Evolutionary conservation across 78 protist genomes (phyloP).

Genomic region (Cavenderia fasciculata): DNA sequence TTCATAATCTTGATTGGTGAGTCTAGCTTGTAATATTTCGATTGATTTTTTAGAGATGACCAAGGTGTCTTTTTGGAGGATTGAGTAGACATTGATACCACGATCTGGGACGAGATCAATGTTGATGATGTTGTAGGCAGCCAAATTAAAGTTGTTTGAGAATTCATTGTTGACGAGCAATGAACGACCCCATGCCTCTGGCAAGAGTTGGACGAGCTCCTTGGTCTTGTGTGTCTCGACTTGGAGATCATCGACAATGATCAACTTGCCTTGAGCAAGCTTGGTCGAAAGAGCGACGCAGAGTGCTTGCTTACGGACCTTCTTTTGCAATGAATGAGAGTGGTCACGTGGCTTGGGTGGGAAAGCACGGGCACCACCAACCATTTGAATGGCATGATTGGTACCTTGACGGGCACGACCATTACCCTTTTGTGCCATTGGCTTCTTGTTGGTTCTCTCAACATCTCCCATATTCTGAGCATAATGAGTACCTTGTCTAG

Average conservation of each 20-base stretch:
- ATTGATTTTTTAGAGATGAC: constrained; percentile 19
- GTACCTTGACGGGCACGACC: constrained; percentile 77
- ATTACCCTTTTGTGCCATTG: constrained; percentile 55
- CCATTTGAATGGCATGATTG: constrained; percentile 41
- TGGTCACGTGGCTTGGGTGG: constrained; percentile 52
- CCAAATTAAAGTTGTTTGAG: background rate
- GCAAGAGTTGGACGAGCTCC: constrained; percentile 19
- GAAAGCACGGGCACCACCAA: constrained; percentile 63
- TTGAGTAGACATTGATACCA: constrained; percentile 59
- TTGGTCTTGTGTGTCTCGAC: constrained; percentile 55
- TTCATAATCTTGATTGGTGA: background rate
- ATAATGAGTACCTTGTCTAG: constrained; percentile 67
- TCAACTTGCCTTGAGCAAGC: constrained; percentile 50
- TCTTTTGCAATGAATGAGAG: constrained; percentile 31
- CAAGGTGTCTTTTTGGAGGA: constrained; percentile 52
- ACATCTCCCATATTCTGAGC: constrained; percentile 56
- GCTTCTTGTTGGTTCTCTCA: constrained; percentile 42
- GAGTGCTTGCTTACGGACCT: constrained; percentile 20
- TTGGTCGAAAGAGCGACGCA: constrained; percentile 50
- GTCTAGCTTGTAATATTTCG: constrained; percentile 16
- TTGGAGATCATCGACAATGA: constrained; percentile 22
- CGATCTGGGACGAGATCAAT: constrained; percentile 32
- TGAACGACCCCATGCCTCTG: constrained; percentile 52
- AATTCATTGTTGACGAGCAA: constrained; percentile 10
- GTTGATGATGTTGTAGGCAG: constrained; percentile 19